Conservation (phyloP, 495 filamentous ascomycete species). For the Trichoderma reesei region DNA sequence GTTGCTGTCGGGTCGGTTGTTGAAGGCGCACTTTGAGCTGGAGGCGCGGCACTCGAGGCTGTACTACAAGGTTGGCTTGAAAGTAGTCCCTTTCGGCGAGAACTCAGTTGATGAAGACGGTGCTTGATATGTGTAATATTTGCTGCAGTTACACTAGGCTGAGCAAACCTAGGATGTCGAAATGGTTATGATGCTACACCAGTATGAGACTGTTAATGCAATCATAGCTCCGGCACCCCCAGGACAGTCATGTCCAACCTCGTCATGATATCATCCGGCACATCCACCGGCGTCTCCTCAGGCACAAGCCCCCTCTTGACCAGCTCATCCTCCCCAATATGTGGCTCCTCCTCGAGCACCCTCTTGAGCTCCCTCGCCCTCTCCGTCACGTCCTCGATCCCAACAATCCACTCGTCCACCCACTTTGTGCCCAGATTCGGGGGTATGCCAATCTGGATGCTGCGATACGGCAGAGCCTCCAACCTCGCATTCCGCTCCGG, state of each 20-base stretch:
- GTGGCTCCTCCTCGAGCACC: slow-evolving; percentile 30
- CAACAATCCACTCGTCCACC: slow-evolving; percentile 42
- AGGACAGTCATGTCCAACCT: slow-evolving; percentile 16
- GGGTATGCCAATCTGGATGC: slow-evolving; percentile 52
- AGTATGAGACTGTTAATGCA: neutral
- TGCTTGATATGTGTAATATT: neutral
- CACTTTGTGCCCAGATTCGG: slow-evolving; percentile 31
- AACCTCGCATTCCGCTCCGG: slow-evolving; percentile 42
- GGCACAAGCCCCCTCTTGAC: slow-evolving; percentile 33
- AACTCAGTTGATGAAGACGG: neutral
- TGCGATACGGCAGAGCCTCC: slow-evolving; percentile 35
- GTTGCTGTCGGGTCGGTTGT: neutral
- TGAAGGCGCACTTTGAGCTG: neutral
- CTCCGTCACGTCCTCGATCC: slow-evolving; percentile 50
- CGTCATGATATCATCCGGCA: slow-evolving; percentile 20
- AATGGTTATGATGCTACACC: neutral
- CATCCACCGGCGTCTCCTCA: slow-evolving; percentile 34
- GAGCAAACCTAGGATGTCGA: neutral
- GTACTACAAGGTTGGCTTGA: neutral
- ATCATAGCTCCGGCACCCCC: neutral
- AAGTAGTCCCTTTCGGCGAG: neutral
- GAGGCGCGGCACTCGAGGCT: neutral
- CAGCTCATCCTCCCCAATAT: slow-evolving; percentile 27
- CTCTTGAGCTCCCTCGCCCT: slow-evolving; percentile 35
- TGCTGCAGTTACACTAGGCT: no score